Evolutionary conservation across 1,284 basidiomycete genomes (phyloP).

Genomic region (Papiliotrema flavescens): DNA sequence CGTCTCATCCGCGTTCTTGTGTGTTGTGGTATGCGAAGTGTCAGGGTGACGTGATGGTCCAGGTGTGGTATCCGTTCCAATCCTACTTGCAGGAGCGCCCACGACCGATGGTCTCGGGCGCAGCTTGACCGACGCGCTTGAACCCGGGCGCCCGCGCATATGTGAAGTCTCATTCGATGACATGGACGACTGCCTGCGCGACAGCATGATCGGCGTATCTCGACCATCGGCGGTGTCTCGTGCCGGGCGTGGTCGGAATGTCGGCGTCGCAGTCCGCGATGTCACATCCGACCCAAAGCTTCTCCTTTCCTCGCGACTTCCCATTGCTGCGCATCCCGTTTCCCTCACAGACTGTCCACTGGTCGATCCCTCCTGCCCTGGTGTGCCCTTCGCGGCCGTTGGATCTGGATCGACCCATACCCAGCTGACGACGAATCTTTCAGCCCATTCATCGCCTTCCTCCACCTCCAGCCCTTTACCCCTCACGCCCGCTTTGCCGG

Average conservation of each 20-base stretch:
- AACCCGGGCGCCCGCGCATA: too few relatives aligned
- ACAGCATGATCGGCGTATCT: conserved; percentile 1
- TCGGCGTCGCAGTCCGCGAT: conserved; percentile 27
- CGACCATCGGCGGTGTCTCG: not conserved
- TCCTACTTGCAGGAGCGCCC: too few relatives aligned
- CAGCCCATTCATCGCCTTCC: conserved; percentile 59
- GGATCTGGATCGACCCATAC: conserved; percentile 55
- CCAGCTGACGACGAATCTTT: conserved; percentile 81
- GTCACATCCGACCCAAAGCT: conserved; percentile 18
- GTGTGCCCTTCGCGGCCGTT: not conserved
- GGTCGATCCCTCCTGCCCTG: not conserved
- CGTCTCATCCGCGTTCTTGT: too few relatives aligned
- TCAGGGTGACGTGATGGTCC: too few relatives aligned
- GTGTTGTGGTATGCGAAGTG: too few relatives aligned
- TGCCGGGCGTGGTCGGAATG: not conserved
- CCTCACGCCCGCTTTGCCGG: conserved; percentile 44
- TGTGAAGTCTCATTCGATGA: too few relatives aligned
- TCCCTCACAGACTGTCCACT: not conserved
- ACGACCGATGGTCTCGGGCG: too few relatives aligned
- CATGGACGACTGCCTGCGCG: not conserved
- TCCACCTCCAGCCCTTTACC: conserved; percentile 42
- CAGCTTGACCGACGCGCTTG: too few relatives aligned
- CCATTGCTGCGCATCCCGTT: conserved; percentile 8
- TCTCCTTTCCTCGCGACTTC: conserved; percentile 14
- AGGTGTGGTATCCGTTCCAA: too few relatives aligned